phyloP scores from a whole-genome alignment of 345 rosid genomes.

The Eutrema yunnanense region DNA sequence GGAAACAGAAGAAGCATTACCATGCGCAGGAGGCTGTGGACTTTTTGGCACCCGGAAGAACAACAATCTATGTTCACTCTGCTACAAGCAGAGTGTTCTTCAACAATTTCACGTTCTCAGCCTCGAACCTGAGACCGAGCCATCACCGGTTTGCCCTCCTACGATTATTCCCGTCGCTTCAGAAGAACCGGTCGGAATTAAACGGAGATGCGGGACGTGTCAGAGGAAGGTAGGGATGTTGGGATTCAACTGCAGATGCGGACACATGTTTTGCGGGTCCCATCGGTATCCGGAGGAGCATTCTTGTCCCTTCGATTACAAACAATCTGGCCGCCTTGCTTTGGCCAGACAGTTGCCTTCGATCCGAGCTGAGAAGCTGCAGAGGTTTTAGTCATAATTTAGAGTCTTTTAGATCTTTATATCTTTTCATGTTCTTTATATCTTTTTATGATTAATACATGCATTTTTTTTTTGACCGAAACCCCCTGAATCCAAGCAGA shows the following conservation, averaged over 20 bases:
- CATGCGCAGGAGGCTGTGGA: constrained; percentile 16
- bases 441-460: background rate
- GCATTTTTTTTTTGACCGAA: background rate
- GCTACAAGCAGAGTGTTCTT: background rate
- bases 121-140: background rate
- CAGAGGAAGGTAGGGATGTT: constrained; percentile 55
- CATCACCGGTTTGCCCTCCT: background rate
- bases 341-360: constrained; percentile 66
- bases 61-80: constrained; percentile 20
- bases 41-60: constrained; percentile 6
- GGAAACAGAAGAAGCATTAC: background rate
- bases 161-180: background rate
- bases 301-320: constrained; percentile 60
- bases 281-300: constrained; percentile 78
- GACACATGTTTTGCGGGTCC: constrained; percentile 50
- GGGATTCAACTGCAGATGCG: constrained; percentile 64
- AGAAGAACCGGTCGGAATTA: background rate
- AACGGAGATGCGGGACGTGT: constrained; percentile 48
- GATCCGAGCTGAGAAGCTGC: constrained; percentile 56
- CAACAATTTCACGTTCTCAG: background rate
- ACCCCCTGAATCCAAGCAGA: background rate
- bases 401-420: too few species aligned
- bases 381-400: background rate
- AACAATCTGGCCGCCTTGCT: constrained; percentile 43
- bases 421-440: background rate